These are phyloP conservation scores for Leishmania mexicana DNA, from an alignment of 208 protist species.

Conservation along the genomic window DNA sequence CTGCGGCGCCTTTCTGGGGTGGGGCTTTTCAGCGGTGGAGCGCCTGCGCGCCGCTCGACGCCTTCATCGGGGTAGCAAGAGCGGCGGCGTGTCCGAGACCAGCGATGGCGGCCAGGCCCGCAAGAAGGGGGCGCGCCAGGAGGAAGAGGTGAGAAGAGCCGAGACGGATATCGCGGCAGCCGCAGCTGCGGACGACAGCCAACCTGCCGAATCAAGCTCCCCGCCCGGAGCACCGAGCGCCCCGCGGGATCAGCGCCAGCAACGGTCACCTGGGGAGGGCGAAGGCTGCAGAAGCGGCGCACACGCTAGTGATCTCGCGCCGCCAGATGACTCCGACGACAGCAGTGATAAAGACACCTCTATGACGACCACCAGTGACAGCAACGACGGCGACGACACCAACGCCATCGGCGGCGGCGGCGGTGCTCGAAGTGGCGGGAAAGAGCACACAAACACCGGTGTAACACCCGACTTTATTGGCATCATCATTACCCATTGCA, in stretches of 20 bases:
- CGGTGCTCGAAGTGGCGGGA: not conserved
- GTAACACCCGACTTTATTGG: slow-evolving; percentile 59
- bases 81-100: not conserved
- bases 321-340: not conserved
- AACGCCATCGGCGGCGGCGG: not conserved
- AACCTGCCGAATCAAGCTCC: not conserved
- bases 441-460: slow-evolving; percentile 1
- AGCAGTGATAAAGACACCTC: not conserved
- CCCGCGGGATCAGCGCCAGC: not conserved
- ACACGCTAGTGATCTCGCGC: not conserved
- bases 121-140: not conserved
- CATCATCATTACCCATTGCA: slow-evolving; percentile 79
- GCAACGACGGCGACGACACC: not conserved
- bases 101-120: not conserved
- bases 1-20: slow-evolving; percentile 77
- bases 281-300: not conserved
- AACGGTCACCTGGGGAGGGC: not conserved
- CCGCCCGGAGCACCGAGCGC: not conserved
- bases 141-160: not conserved
- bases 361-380: not conserved
- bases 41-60: slow-evolving; percentile 14
- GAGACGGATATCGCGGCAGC: not conserved
- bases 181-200: not conserved
- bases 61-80: not conserved
- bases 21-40: slow-evolving; percentile 58